Evolutionary conservation across 2,329 filamentous ascomycete species (phyloP).

Genomic region (Monosporascus sp.): DNA sequence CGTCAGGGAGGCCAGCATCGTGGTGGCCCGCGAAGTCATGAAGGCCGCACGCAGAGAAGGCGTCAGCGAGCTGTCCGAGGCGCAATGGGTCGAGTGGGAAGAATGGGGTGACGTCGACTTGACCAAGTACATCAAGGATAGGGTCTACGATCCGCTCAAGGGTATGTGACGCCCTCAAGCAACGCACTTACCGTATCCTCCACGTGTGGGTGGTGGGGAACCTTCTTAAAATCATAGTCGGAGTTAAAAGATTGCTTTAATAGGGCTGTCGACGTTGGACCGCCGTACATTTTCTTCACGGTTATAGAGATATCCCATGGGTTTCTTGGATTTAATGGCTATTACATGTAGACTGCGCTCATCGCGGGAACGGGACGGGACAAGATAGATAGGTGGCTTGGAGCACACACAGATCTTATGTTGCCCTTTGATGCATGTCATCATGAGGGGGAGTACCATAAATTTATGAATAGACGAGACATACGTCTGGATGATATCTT

Average conservation of each 20-base stretch:
- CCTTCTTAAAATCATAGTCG: constrained; percentile 17
- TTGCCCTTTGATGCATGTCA: background rate
- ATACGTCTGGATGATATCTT: too few species aligned
- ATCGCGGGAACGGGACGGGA: background rate
- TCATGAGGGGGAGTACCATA: background rate
- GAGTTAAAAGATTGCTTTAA: constrained; percentile 2
- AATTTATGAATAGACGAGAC: background rate
- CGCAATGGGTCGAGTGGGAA: constrained; percentile 68
- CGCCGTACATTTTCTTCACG: background rate
- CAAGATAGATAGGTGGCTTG: too few species aligned
- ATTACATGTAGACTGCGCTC: background rate
- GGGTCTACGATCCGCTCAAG: constrained; percentile 53
- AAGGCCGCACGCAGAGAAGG: constrained; percentile 81
- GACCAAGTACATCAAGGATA: constrained; percentile 54
- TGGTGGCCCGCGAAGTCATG: constrained; percentile 89
- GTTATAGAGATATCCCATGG: background rate
- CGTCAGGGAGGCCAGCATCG: constrained; percentile 82
- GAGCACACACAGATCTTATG: background rate
- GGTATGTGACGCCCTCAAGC: background rate
- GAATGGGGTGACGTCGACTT: constrained; percentile 64
- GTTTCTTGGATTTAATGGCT: background rate
- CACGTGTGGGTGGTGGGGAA: constrained; percentile 8
- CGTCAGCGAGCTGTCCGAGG: constrained; percentile 64
- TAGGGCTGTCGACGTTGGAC: background rate
- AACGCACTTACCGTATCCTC: constrained; percentile 13